Evolutionary conservation across 495 filamentous ascomycete species (phyloP), one percentile per base, ranked within the genome.

Genomic region (Xylaria curta): DNA sequence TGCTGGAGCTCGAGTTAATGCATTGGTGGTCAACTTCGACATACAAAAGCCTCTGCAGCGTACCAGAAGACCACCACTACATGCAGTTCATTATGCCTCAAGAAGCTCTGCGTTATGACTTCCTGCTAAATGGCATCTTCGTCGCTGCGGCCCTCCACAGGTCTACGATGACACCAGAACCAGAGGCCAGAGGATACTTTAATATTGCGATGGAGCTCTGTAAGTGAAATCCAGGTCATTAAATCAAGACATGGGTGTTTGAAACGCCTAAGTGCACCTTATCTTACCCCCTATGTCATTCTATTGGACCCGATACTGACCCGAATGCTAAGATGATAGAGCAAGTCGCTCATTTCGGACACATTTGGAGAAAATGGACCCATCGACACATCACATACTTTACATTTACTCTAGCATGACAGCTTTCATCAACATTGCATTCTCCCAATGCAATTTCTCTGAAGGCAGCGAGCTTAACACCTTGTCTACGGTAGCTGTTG

Each of bases 1-100:
- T 79, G 21, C 66, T 82, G 19, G 80, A 82, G 72, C 73, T 82
- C 6, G 80, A 82, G 59, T 44, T 82, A 51, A 81, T 82, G 80
- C 75, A 81, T 47, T 77, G 71, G 21, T 82, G 80, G 80, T 80
- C 79, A 44, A 78, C 75, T 1, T 71, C 33, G 10, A 80, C 80
- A 17, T 82, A 80, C 53, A 76, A 74, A n/a, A 70, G 75, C 47
- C 74, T 81, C 72, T 78, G 72, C 63, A 65, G 75, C 64, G 74
- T 76, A 42, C 76, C 75, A 0, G 79, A 81, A 59, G 79, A 81
- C 9, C 46, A 51, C 40, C 65, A 74, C 15, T 80, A 78, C 60
- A 69, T 82, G 31, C 80, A 80, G 47, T 44, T 59, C 28, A 19
- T 75, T 4, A 31, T 82, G 17, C 79, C 80, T 17, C 78, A 77